Evolutionary conservation across 805 yeast species (phyloP).

Genomic region (Cephaloascus fragrans): DNA sequence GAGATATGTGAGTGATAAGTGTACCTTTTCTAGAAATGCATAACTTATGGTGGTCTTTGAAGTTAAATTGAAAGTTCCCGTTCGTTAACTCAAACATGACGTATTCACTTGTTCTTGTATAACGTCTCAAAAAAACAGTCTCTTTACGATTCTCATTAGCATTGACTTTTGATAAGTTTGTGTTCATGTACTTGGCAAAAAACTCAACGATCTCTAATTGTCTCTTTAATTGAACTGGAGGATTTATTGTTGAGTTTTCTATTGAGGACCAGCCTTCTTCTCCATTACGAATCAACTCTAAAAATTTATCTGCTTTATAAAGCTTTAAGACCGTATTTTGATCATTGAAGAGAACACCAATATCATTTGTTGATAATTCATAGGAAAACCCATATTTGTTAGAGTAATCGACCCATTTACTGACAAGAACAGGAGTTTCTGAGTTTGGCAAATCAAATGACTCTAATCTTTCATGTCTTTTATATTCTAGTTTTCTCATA

Average conservation of each 20-base stretch:
- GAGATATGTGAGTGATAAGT: slow-evolving; percentile 73
- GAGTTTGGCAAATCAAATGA: slow-evolving; percentile 28
- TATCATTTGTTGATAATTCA: slow-evolving; percentile 80
- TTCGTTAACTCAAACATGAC: slow-evolving; percentile 91
- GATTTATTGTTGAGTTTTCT: slow-evolving; percentile 29
- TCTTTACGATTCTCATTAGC: slow-evolving; percentile 53
- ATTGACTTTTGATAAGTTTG: slow-evolving; percentile 75
- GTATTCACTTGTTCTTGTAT: slow-evolving; percentile 67
- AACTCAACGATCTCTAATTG: slow-evolving; percentile 81
- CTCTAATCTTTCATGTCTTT: slow-evolving; percentile 21
- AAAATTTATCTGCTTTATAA: slow-evolving; percentile 51
- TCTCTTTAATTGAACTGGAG: slow-evolving; percentile 44
- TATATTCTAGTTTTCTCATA: slow-evolving; percentile 31
- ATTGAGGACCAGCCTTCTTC: slow-evolving; percentile 37
- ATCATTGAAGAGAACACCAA: slow-evolving; percentile 85
- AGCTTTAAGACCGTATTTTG: slow-evolving; percentile 72
- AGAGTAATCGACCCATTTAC: slow-evolving; percentile 97
- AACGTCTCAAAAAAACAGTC: slow-evolving; percentile 71
- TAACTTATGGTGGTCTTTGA: slow-evolving; percentile 88
- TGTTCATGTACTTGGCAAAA: slow-evolving; percentile 87
- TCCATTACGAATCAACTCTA: slow-evolving; percentile 43
- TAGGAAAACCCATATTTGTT: slow-evolving; percentile 93
- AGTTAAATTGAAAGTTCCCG: slow-evolving; percentile 89
- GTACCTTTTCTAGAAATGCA: slow-evolving; percentile 70
- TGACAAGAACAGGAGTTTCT: slow-evolving; percentile 61